Evolutionary conservation across 1,284 basidiomycete genomes (phyloP), one percentile per base, ranked within the genome.

Genomic region (Meripilus lineatus): DNA sequence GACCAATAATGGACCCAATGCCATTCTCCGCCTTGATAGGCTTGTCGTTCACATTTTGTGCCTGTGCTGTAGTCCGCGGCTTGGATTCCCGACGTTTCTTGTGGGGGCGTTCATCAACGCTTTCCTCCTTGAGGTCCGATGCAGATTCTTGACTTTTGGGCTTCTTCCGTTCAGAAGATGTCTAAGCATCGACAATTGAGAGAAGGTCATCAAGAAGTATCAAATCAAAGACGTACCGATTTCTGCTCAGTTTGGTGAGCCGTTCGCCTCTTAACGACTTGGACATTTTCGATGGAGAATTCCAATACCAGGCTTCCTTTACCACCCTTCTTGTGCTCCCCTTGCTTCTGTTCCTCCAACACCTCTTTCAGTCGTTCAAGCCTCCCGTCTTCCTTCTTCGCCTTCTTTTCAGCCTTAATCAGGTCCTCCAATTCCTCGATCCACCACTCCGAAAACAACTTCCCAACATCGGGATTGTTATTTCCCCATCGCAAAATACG

Each of bases 401-500:
- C 66, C 55, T 71, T 73, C 47, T 76, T 78, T 61, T 83, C 82
- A 17, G 68, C 61, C 58, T 82, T 79, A 38, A 89, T 58, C 39
- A 89, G 63, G 48, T 86, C 83, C 52, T 76, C 74, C 33, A 93
- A 66, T 63, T 94, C 91, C 39, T 83, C 81, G 54, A 79, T 81
- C 83, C 86, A 92, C 93, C 93, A 93, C 44, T 70, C 70, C 55
- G 78, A 75, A 58, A 93, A 81, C 45, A 95, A 64, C 18, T 63
- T 55, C 2, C 74, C 76, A 0, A 88, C 75, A 1, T 72, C 75
- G 0, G 75, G 65, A 58, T 95, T 94, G 59, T 90, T 95, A 69
- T 99, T 99, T 14, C 88, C 84, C 90, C 92, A 99, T 18, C 95
- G 77, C 26, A 99, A 65, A 1, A 97, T 88, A 34, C 90, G 86